Conservation (phyloP, 23 red algal species). For the Gracilaria domingensis region DNA sequence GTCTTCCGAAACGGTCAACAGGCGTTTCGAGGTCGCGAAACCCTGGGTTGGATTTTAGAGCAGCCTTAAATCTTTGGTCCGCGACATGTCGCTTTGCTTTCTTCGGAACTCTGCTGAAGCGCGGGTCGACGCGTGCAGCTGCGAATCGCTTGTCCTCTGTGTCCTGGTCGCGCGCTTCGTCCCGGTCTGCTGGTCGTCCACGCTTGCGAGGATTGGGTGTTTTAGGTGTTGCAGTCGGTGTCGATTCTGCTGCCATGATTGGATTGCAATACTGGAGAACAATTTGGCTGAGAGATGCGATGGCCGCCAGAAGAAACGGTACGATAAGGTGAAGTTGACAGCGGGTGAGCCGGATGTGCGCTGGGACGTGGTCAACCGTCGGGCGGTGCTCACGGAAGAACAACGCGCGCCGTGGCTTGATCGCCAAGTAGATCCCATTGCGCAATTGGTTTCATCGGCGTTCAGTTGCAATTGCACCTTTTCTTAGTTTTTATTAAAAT, state of each 20-base stretch:
- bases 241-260: neutral
- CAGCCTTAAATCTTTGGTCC: slow-evolving; percentile 56
- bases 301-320: too few species aligned
- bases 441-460: too few species aligned
- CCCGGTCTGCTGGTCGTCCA: neutral
- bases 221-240: neutral
- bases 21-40: slow-evolving; percentile 54
- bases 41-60: slow-evolving; percentile 39
- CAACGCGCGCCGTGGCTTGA: too few species aligned
- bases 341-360: too few species aligned
- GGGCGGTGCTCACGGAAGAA: too few species aligned
- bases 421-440: too few species aligned
- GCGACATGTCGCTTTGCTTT: slow-evolving; percentile 48
- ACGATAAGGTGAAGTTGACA: too few species aligned
- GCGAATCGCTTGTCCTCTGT: slow-evolving; percentile 58
- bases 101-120: slow-evolving; percentile 71
- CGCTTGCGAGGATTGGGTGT: neutral
- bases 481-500: too few species aligned
- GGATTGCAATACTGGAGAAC: too few species aligned
- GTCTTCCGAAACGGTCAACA: slow-evolving; percentile 71
- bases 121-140: slow-evolving; percentile 50
- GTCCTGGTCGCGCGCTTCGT: neutral
- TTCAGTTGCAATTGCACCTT: too few species aligned
- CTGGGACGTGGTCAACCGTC: too few species aligned
- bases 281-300: too few species aligned